These are phyloP conservation scores for Trichomonascaceae sp. DNA, from an alignment of 1,139 yeast genomes.

Conservation along the genomic window DNA sequence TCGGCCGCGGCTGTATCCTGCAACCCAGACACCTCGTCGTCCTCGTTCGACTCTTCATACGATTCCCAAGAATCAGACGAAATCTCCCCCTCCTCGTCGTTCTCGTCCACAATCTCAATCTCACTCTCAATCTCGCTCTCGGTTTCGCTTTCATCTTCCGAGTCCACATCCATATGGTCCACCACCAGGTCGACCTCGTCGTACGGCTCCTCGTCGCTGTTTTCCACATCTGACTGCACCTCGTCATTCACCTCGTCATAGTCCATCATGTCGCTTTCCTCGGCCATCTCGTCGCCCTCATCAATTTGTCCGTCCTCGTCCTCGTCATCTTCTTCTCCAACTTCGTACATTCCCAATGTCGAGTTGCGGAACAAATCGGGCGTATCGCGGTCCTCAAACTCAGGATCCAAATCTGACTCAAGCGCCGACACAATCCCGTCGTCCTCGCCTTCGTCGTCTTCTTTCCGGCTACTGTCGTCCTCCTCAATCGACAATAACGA, in stretches of 20 bases:
- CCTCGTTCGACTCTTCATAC: conserved; percentile 27
- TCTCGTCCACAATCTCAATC: conserved; percentile 21
- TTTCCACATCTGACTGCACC: conserved; percentile 25
- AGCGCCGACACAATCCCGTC: conserved; percentile 15
- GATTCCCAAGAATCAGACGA: conserved; percentile 21
- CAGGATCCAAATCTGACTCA: conserved; percentile 10
- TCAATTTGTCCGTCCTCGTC: conserved; percentile 13
- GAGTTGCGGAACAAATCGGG: conserved; percentile 81
- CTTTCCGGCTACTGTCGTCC: conserved; percentile 37
- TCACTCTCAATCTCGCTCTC: conserved; percentile 10
- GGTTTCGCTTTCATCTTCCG: conserved; percentile 7
- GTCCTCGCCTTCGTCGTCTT: conserved; percentile 47
- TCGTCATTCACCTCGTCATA: conserved; percentile 21
- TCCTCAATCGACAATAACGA: conserved; percentile 33
- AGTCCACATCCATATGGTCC: conserved; percentile 24
- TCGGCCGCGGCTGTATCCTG: too few species aligned
- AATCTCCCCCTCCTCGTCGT: conserved; percentile 12
- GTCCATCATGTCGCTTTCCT: conserved; percentile 18
- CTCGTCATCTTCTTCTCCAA: conserved; percentile 44
- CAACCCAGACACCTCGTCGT: too few species aligned
- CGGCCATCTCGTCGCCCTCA: conserved; percentile 15
- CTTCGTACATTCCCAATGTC: conserved; percentile 88
- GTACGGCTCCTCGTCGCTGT: conserved; percentile 17
- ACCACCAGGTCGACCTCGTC: conserved; percentile 2
- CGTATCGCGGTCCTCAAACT: conserved; percentile 52